Evolutionary conservation across 2,329 filamentous ascomycete species (phyloP).

Genomic region (Periconia sp.): DNA sequence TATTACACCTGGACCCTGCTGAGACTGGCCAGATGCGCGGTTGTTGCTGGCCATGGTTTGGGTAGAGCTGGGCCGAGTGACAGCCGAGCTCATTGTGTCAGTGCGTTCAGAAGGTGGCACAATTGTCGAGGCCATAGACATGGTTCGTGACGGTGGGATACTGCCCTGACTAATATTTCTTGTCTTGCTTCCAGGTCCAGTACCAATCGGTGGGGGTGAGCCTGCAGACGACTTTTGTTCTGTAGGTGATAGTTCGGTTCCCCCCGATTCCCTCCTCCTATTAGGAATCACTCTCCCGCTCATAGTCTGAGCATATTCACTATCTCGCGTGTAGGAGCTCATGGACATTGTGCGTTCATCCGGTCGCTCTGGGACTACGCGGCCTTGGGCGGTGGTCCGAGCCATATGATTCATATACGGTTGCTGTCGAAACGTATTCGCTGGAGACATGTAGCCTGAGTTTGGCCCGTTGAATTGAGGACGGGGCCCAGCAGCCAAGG

Average conservation of each 20-base stretch:
- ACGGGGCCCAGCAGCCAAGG: slow-evolving; percentile 77
- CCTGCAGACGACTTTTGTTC: slow-evolving; percentile 26
- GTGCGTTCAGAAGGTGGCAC: slow-evolving; percentile 68
- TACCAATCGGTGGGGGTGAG: slow-evolving; percentile 26
- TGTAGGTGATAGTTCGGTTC: slow-evolving; percentile 25
- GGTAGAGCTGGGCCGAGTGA: slow-evolving; percentile 50
- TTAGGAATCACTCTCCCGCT: slow-evolving; percentile 90
- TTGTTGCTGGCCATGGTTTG: slow-evolving; percentile 41
- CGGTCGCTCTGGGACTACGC: slow-evolving; percentile 87
- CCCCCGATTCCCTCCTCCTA: slow-evolving; percentile 66
- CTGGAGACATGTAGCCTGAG: slow-evolving; percentile 60
- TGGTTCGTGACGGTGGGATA: slow-evolving; percentile 65
- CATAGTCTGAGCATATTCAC: slow-evolving; percentile 84
- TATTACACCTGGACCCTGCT: slow-evolving; percentile 41
- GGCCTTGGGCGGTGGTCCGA: slow-evolving; percentile 87
- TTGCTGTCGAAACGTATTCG: slow-evolving; percentile 78
- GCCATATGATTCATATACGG: slow-evolving; percentile 73
- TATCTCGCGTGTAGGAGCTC: slow-evolving; percentile 79
- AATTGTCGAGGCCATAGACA: slow-evolving; percentile 92
- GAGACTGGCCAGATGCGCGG: slow-evolving; percentile 52
- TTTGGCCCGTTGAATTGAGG: slow-evolving; percentile 70
- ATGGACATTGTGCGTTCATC: slow-evolving; percentile 97
- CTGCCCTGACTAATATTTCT: slow-evolving; percentile 45
- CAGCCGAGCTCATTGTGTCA: slow-evolving; percentile 60
- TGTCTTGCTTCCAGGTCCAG: slow-evolving; percentile 40